Base-by-base conservation (phyloP, 2,329 filamentous ascomycete species). In the Monilinia laxa region DNA sequence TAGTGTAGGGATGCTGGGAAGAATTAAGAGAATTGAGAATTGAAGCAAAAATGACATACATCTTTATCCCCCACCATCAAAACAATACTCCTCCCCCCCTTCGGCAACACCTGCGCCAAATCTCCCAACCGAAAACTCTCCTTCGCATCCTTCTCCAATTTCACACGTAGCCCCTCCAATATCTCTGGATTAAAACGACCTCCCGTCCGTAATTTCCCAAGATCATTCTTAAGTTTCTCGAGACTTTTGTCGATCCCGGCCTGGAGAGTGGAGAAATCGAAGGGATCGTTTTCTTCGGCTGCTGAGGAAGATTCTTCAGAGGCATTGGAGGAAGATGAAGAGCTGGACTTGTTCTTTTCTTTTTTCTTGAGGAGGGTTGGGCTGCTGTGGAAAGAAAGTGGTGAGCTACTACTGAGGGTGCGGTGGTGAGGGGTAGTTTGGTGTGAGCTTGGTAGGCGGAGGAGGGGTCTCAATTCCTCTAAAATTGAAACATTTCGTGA, bases 51-150 rank as follows among this genome's bases (percentile, higher is more conserved):
- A 7, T 0, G 35, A 79, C 82, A 72, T 75, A 89, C 87, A 68
- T 85, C 84, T 72, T 86, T 83, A 73, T 91, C 89, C 18, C 86
- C 84, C 51, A 85, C 85, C 28, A 89, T 75, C n/a, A 91, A 79
- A 67, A 85, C 83, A 40, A 90, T 76, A 71, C 81, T 81, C 65
- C 87, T 78, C 14, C 87, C 82, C 35, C 83, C 87, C 72, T 88
- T 87, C 0, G 87, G 86, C 51, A 90, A 80, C 20, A 91, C 85
- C 74, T 90, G 88, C 3, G 87, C 88, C 66, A 91, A 73, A 73
- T 90, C 87, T 12, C 83, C 81, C 62, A 91, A 72, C 69, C 79
- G 81, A 59, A 84, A 80, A 1, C 77, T 83, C 67, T 84, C 79
- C 67, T 83, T 85, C 28, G 73, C 75, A 58, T 77, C 79, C 67